Base-by-base conservation (phyloP, 2,329 filamentous ascomycete species). In the Xylariomycetidae sp. region DNA sequence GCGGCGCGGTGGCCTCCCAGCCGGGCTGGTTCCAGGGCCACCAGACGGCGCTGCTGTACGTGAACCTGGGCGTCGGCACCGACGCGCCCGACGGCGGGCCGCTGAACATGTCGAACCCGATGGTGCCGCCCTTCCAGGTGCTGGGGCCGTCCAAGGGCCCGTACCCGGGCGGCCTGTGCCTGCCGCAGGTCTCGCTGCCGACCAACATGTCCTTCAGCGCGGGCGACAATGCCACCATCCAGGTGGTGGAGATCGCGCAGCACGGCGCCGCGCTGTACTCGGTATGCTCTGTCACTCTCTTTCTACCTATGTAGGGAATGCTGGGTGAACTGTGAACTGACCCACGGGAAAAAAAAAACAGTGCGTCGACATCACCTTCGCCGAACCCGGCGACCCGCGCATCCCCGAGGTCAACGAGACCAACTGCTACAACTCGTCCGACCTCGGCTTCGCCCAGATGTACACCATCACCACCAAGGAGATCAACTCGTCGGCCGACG, bases 21-120 rank as follows among this genome's bases (percentile, higher is more conserved):
- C 92, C 92, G 0, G 92, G 90, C 52, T 96, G 92, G 92, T 95
- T 95, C 68, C 79, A 81, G 38, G 92, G 92, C 44, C 92, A 96
- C 59, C 60, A 74, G 22, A 81, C 77, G 5, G 90, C 88, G 13
- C 76, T 87, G 49, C 72, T 95, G 56, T 95, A 94, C 64, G 68
- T 96, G 63, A 96, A 96, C 66, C 71, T 96, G 35, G 92, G 92
- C 46, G 78, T 89, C 45, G 87, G 85, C 44, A 86, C 73, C 20
- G 69, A 73, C 8, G 76, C 74, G 0, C 76, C 77, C 12, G 69
- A 72, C 39, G 52, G 59, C 38, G 77, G 83, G 6, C 90, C 92
- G 1, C 60, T 64, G 6, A 96, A 96, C 69, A 93, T 93, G 81
- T 93, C 86, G 44, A 77, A 83, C 57, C 69, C 78, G 15, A 92